phyloP scores from a whole-genome alignment of 2,329 filamentous ascomycete genomes.

The Monilinia laxa region DNA sequence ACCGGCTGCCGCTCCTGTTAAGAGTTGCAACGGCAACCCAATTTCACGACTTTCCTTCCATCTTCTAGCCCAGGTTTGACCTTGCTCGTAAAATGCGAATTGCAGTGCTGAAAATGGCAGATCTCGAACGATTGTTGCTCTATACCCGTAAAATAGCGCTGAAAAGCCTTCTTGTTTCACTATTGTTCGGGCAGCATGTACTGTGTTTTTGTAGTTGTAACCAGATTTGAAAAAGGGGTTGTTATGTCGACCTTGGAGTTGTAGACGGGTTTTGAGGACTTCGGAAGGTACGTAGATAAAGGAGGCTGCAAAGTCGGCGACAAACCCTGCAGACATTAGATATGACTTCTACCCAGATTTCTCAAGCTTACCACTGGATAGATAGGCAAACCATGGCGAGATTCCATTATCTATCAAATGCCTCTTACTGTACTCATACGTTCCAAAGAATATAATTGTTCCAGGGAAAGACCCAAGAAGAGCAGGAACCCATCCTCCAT shows the following conservation, averaged over 20 bases:
- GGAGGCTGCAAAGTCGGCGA: conserved; percentile 89
- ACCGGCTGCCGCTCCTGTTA: conserved; percentile 86
- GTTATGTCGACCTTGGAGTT: conserved; percentile 91
- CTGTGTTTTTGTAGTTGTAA: conserved; percentile 89
- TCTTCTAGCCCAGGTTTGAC: conserved; percentile 74
- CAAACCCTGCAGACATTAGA: conserved; percentile 60
- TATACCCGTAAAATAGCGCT: conserved; percentile 95
- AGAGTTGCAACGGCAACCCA: conserved; percentile 77
- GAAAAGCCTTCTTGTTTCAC: conserved; percentile 75
- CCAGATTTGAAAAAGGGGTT: conserved; percentile 92
- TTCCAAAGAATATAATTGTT: conserved; percentile 92
- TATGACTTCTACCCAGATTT: not conserved
- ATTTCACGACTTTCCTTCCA: conserved; percentile 82
- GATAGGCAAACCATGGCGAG: conserved; percentile 79
- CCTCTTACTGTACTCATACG: conserved; percentile 93
- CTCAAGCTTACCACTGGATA: conserved; percentile 66
- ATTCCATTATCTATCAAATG: conserved; percentile 82
- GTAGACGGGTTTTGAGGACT: conserved; percentile 93
- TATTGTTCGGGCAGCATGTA: conserved; percentile 84
- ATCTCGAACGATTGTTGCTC: conserved; percentile 90
- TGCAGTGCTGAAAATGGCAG: conserved; percentile 94
- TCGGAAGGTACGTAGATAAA: conserved; percentile 95
- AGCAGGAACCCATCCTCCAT: conserved; percentile 90
- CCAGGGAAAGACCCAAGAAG: conserved; percentile 90
- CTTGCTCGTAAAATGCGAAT: conserved; percentile 98